A percentile compares a stretch with the other conserved stretches of the same genome.
phyloP scores from a whole-genome alignment of 2,329 filamentous ascomycete species.

The Exophiala lecanii-corni region DNA sequence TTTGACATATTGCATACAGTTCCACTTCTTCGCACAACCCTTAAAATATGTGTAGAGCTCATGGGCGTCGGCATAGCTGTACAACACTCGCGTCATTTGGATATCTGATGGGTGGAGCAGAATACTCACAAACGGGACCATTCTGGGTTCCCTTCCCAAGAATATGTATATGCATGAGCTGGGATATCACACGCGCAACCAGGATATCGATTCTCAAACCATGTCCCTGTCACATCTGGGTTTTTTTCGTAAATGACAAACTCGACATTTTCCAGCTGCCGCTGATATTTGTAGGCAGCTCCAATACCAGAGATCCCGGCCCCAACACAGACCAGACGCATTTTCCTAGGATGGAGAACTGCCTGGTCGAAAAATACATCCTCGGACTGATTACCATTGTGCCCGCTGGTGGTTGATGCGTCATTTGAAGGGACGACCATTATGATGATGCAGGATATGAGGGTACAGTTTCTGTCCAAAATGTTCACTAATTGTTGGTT shows the following conservation, averaged over 20 bases:
- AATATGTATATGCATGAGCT: slow-evolving; percentile 62
- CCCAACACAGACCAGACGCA: slow-evolving; percentile 34
- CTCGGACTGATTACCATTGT: too few species aligned
- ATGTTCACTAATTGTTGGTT: too few species aligned
- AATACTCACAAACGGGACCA: slow-evolving; percentile 55
- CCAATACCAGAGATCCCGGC: slow-evolving; percentile 39
- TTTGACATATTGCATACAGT: slow-evolving; percentile 51
- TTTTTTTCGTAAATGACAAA: slow-evolving; percentile 27
- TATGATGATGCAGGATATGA: too few species aligned
- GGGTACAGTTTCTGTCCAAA: too few species aligned
- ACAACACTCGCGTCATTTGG: not conserved
- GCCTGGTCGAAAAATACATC: too few species aligned
- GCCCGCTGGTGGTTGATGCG: too few species aligned
- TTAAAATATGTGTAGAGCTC: slow-evolving; percentile 21
- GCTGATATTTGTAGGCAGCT: slow-evolving; percentile 30
- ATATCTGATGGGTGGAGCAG: not conserved
- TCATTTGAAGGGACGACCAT: too few species aligned
- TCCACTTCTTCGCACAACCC: slow-evolving; percentile 15
- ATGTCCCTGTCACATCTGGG: slow-evolving; percentile 28
- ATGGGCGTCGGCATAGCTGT: slow-evolving; percentile 46
- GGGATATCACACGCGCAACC: slow-evolving; percentile 13
- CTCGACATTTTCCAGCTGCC: slow-evolving; percentile 11
- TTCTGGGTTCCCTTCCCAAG: slow-evolving; percentile 62
- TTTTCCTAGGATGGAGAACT: too few species aligned
- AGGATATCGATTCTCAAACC: slow-evolving; percentile 27